These are phyloP conservation scores for Leccinum sublutescens DNA, from an alignment of 768 basidiomycete genomes.

Conservation along the genomic window DNA sequence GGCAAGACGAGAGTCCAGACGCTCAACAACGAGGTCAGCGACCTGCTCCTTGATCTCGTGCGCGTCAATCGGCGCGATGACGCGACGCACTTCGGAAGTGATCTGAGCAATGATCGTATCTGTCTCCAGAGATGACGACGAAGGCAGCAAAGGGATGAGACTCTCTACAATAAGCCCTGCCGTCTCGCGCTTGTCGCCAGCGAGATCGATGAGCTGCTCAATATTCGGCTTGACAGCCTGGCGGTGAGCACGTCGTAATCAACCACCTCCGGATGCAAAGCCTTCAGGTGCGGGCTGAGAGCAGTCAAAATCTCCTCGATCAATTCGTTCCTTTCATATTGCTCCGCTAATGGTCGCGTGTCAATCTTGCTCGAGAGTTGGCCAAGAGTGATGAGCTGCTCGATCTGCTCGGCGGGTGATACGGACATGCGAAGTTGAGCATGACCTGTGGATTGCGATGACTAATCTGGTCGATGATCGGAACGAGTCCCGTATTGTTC, in stretches of 20 bases:
- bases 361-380: slow-evolving; percentile 38
- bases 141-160: slow-evolving; percentile 63
- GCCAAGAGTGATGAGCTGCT: slow-evolving; percentile 40
- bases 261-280: slow-evolving; percentile 62
- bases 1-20: slow-evolving; percentile 78
- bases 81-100: slow-evolving; percentile 64
- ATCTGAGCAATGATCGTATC: slow-evolving; percentile 58
- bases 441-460: slow-evolving; percentile 58
- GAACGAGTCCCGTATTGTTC: slow-evolving; percentile 34
- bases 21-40: slow-evolving; percentile 83
- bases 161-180: slow-evolving; percentile 76
- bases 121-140: slow-evolving; percentile 45
- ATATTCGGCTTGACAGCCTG: slow-evolving; percentile 87
- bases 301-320: slow-evolving; percentile 58
- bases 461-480: slow-evolving; percentile 57
- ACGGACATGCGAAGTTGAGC: slow-evolving; percentile 33
- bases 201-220: slow-evolving; percentile 83
- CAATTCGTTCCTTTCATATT: slow-evolving; percentile 54
- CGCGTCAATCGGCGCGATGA: slow-evolving; percentile 74
- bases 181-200: slow-evolving; percentile 86
- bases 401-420: too few relatives aligned
- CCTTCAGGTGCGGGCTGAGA: slow-evolving; percentile 58
- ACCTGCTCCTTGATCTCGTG: slow-evolving; percentile 90
- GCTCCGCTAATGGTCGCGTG: slow-evolving; percentile 36
- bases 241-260: slow-evolving; percentile 78